A percentile compares a stretch with the other conserved stretches of the same genome.
phyloP scores from a whole-genome alignment of 2,329 filamentous ascomycete genomes.

The Trichoderma sp. region DNA sequence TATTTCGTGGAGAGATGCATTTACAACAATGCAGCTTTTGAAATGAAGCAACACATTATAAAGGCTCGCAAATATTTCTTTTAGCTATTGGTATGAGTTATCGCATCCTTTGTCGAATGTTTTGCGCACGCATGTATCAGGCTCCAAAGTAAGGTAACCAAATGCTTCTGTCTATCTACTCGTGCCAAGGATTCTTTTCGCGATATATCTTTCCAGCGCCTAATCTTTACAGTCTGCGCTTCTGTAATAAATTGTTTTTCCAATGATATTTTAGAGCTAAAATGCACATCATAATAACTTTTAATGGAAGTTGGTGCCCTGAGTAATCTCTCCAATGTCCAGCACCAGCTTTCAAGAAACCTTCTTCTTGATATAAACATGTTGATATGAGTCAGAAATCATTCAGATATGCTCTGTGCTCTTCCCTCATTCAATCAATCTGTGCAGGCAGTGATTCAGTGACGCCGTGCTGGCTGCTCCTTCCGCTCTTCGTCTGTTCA shows the following conservation, averaged over 20 bases:
- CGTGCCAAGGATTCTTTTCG: neutral
- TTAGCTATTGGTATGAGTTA: neutral
- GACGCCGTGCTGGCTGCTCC: neutral
- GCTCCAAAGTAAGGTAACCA: neutral
- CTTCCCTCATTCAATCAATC: neutral
- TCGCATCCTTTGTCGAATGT: neutral
- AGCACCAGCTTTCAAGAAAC: neutral
- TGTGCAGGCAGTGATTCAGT: constrained; percentile 6
- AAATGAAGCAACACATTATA: neutral
- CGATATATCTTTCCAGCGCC: neutral
- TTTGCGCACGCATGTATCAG: neutral
- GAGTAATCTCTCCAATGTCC: neutral
- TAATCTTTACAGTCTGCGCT: neutral
- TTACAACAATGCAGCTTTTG: neutral
- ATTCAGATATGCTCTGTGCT: neutral
- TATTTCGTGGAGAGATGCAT: neutral
- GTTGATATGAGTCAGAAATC: neutral
- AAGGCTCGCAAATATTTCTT: fast-evolving
- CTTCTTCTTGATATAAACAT: neutral
- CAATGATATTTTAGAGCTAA: neutral
- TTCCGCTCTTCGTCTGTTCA: constrained; percentile 1
- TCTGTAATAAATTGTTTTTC: neutral
- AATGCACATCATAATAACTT: neutral
- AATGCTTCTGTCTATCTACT: neutral
- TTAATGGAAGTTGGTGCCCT: neutral